Conservation (phyloP, 169 alveolate genomes). For the Plasmodium fragile region DNA sequence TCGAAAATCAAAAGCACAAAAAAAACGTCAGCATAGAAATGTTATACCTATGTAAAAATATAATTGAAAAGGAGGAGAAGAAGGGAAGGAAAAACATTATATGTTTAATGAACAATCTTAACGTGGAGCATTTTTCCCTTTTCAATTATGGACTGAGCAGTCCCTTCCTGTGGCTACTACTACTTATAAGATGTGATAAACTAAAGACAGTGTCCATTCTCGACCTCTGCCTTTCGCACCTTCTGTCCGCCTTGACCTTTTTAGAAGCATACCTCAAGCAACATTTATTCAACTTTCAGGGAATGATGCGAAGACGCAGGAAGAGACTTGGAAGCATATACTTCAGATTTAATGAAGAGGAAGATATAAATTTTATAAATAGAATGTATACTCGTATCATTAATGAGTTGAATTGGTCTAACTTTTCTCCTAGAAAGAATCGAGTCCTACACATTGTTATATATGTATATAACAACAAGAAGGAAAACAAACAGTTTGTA, state of each 20-base stretch:
- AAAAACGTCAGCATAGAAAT: constrained; percentile 69
- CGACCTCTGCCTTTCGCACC: constrained; percentile 48
- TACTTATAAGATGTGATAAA: constrained; percentile 24
- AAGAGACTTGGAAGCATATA: constrained; percentile 51
- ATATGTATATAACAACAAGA: constrained; percentile 57
- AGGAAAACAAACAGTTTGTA: constrained; percentile 53
- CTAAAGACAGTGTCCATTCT: constrained; percentile 39
- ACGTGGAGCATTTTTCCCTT: constrained; percentile 49
- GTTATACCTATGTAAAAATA: constrained; percentile 44
- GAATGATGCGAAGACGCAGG: constrained; percentile 73
- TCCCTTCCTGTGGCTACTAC: constrained; percentile 61
- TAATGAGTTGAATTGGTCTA: constrained; percentile 14
- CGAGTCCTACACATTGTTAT: constrained; percentile 55
- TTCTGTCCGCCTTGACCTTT: constrained; percentile 46
- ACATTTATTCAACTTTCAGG: constrained; percentile 53
- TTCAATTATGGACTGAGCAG: constrained; percentile 58
- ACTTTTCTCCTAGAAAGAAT: constrained; percentile 5
- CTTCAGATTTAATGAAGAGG: constrained; percentile 55
- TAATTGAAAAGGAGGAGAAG: constrained; percentile 61
- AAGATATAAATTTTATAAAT: constrained; percentile 38
- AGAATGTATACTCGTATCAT: constrained; percentile 17
- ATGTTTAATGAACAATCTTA: constrained; percentile 34
- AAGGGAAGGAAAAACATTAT: constrained; percentile 56
- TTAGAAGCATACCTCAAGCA: constrained; percentile 64
- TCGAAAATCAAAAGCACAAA: constrained; percentile 44